These are phyloP conservation scores for Annulohypoxylon stygium DNA, from an alignment of 495 filamentous ascomycete genomes.

Conservation along the genomic window DNA sequence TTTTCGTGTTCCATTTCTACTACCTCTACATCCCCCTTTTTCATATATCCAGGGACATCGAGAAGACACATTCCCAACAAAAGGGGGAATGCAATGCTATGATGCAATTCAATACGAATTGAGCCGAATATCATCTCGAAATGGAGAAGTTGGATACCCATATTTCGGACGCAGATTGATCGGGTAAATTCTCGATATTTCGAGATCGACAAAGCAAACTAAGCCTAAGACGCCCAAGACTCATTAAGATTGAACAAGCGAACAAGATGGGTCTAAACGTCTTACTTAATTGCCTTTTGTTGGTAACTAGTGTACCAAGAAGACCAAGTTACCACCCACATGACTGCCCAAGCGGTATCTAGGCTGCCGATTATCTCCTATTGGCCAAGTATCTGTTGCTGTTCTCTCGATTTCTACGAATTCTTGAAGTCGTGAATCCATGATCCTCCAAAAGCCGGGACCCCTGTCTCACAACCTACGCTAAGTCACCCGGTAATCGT, in stretches of 20 bases:
- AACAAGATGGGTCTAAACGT: neutral
- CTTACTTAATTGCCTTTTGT: slow-evolving; percentile 24
- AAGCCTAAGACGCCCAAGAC: slow-evolving; percentile 11
- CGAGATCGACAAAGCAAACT: slow-evolving; percentile 41
- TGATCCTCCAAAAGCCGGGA: slow-evolving; percentile 19
- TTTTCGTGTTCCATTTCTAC: slow-evolving; percentile 30
- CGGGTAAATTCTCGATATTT: slow-evolving; percentile 48
- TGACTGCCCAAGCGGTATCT: neutral
- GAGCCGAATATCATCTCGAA: slow-evolving; percentile 7
- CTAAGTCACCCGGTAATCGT: slow-evolving; percentile 41
- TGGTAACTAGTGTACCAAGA: neutral
- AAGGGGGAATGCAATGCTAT: slow-evolving; percentile 27
- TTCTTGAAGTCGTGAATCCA: neutral
- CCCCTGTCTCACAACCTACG: slow-evolving; percentile 32
- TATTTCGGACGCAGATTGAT: slow-evolving; percentile 24
- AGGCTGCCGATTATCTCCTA: slow-evolving; percentile 12
- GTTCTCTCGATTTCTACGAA: neutral
- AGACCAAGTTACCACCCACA: neutral
- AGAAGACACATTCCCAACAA: slow-evolving; percentile 30
- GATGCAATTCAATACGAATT: slow-evolving; percentile 39
- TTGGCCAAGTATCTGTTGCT: slow-evolving; percentile 6
- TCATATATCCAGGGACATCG: slow-evolving; percentile 11
- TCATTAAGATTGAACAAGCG: neutral
- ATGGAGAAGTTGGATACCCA: slow-evolving; percentile 25
- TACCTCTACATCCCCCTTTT: slow-evolving; percentile 3